These are phyloP conservation scores for Leccinum barrowsii DNA, from an alignment of 768 basidiomycete genomes.

Conservation along the genomic window DNA sequence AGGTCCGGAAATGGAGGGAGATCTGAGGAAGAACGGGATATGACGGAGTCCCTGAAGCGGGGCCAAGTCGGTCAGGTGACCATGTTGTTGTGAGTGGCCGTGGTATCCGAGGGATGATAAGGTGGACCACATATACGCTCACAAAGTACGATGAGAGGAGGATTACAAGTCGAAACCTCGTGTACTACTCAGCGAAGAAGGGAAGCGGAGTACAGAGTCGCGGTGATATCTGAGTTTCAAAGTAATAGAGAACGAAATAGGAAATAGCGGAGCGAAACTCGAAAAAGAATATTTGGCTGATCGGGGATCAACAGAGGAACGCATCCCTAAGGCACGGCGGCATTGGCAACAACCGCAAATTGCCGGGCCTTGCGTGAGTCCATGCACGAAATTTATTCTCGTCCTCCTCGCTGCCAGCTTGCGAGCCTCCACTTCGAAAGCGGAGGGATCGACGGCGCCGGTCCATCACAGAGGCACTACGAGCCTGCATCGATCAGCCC, in stretches of 20 bases:
- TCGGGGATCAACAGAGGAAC: constrained; percentile 59
- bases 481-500: not conserved
- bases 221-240: constrained; percentile 29
- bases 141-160: not conserved
- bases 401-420: not conserved
- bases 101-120: constrained; percentile 17
- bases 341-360: constrained; percentile 25
- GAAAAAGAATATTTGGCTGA: constrained; percentile 42
- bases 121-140: not conserved
- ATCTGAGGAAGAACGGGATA: constrained; percentile 20
- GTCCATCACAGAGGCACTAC: not conserved
- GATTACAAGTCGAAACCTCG: not conserved
- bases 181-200: constrained; percentile 19
- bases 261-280: constrained; percentile 31
- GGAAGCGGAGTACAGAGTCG: constrained; percentile 15
- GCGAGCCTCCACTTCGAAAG: not conserved
- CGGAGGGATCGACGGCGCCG: not conserved
- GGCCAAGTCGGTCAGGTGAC: constrained; percentile 18
- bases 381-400: not conserved
- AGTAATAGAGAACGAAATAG: constrained; percentile 6
- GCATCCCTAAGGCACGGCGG: constrained; percentile 31
- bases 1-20: constrained; percentile 23
- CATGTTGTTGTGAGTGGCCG: not conserved
- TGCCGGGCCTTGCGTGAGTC: constrained; percentile 20
- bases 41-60: constrained; percentile 24